Percentiles rank a stretch among this genome's conserved stretches.
phyloP scores from a whole-genome alignment of 257 asterid species.

The Solanum ossicruentum region DNA sequence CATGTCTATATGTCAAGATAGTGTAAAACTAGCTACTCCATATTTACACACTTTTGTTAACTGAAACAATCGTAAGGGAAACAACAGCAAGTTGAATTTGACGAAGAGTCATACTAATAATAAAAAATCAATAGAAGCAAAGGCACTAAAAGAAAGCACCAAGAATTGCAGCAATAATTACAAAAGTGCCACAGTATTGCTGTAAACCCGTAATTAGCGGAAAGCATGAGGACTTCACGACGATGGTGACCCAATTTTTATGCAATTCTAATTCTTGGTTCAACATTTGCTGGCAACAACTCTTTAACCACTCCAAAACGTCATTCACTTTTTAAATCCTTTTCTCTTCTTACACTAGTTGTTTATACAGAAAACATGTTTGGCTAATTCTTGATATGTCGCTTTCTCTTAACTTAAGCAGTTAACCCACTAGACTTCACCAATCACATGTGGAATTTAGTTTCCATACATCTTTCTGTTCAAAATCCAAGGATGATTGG shows the following conservation, averaged over 20 bases:
- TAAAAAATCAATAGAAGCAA: not conserved
- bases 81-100: too few relatives aligned
- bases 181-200: not conserved
- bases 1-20: too few relatives aligned
- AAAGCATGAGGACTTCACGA: not conserved
- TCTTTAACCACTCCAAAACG: not conserved
- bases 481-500: not conserved
- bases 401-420: not conserved
- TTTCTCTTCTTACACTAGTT: not conserved
- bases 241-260: not conserved
- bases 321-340: not conserved
- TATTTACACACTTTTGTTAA: too few relatives aligned
- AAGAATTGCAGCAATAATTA: not conserved
- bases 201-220: slow-evolving; percentile 3
- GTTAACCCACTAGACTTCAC: not conserved
- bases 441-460: too few relatives aligned
- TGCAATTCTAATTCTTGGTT: not conserved
- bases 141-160: not conserved
- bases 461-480: not conserved
- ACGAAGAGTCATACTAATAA: too few relatives aligned
- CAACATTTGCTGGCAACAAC: not conserved
- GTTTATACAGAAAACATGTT: not conserved
- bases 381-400: not conserved
- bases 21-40: too few relatives aligned
- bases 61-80: too few relatives aligned